These are phyloP conservation scores for Fonsecaea pugnacius DNA, from an alignment of 2,329 filamentous ascomycete species.

Conservation along the genomic window DNA sequence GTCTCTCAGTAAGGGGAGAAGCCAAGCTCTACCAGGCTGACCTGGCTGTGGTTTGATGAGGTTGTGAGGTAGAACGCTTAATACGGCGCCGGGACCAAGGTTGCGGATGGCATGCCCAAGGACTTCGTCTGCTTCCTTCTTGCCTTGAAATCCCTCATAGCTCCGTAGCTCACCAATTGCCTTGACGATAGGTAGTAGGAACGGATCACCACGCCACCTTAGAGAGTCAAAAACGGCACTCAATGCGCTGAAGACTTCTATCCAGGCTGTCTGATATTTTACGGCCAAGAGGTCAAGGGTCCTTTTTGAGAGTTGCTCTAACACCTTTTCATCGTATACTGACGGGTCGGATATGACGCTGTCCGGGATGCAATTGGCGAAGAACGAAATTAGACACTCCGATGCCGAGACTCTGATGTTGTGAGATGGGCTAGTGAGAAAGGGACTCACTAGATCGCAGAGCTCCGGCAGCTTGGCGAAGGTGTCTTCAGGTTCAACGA, in stretches of 20 bases:
- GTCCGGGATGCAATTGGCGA: conserved; percentile 85
- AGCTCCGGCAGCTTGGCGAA: conserved; percentile 87
- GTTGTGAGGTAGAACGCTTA: conserved; percentile 83
- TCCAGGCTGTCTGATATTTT: conserved; percentile 92
- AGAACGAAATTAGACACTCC: conserved; percentile 90
- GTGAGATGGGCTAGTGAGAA: conserved; percentile 83
- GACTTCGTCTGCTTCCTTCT: conserved; percentile 91
- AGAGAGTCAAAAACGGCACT: conserved; percentile 84
- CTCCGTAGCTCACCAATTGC: conserved; percentile 83
- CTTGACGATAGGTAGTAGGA: conserved; percentile 74
- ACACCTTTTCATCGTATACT: conserved; percentile 85
- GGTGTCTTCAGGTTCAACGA: conserved; percentile 85
- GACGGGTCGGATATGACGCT: conserved; percentile 85
- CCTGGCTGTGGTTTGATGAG: conserved; percentile 75
- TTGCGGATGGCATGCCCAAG: conserved; percentile 84
- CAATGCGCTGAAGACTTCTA: conserved; percentile 89
- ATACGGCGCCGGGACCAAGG: conserved; percentile 84
- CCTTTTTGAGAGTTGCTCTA: conserved; percentile 75
- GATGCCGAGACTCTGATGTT: conserved; percentile 95
- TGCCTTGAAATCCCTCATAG: conserved; percentile 86
- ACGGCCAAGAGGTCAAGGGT: conserved; percentile 78
- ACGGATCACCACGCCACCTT: conserved; percentile 80
- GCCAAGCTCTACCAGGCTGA: conserved; percentile 87
- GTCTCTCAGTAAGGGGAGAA: conserved; percentile 88
- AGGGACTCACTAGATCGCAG: conserved; percentile 77